phyloP scores from a whole-genome alignment of 257 asterid species.

The Gentiana straminea region DNA sequence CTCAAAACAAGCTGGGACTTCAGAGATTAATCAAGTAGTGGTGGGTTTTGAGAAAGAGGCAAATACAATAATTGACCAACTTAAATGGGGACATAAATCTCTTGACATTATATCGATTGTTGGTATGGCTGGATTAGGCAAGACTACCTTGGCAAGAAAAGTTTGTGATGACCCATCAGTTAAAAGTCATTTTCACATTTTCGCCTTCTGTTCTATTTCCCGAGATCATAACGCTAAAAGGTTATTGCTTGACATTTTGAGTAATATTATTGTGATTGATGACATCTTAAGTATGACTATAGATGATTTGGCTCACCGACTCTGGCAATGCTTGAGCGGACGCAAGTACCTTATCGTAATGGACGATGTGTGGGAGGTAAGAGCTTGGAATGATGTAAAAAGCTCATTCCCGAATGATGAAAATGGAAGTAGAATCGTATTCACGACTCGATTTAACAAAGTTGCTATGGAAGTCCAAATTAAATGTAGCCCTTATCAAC shows the following conservation, averaged over 20 bases:
- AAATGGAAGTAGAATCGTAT: slow-evolving; percentile 8
- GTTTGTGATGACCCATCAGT: neutral
- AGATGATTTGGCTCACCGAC: neutral
- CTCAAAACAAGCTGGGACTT: neutral
- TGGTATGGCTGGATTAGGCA: slow-evolving; percentile 5
- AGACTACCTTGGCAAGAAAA: slow-evolving; percentile 4
- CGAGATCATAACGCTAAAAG: neutral
- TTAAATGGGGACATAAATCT: neutral
- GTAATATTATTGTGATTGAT: neutral
- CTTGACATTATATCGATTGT: slow-evolving; percentile 3
- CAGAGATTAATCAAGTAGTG: neutral
- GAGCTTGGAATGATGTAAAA: slow-evolving; percentile 4
- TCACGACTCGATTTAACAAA: slow-evolving; percentile 1
- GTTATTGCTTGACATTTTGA: neutral
- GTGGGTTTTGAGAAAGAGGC: slow-evolving; percentile 6
- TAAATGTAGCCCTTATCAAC: neutral
- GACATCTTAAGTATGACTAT: neutral
- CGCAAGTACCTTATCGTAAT: slow-evolving; percentile 6
- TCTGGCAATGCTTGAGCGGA: neutral
- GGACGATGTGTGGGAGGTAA: slow-evolving; percentile 8
- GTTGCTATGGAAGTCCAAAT: slow-evolving; percentile 2
- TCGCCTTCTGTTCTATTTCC: slow-evolving; percentile 5
- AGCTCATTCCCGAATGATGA: slow-evolving; percentile 2
- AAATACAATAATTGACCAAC: neutral
- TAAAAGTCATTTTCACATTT: neutral